Conservation (phyloP, 495 filamentous ascomycete genomes). For the Talaromyces stipitatus region DNA sequence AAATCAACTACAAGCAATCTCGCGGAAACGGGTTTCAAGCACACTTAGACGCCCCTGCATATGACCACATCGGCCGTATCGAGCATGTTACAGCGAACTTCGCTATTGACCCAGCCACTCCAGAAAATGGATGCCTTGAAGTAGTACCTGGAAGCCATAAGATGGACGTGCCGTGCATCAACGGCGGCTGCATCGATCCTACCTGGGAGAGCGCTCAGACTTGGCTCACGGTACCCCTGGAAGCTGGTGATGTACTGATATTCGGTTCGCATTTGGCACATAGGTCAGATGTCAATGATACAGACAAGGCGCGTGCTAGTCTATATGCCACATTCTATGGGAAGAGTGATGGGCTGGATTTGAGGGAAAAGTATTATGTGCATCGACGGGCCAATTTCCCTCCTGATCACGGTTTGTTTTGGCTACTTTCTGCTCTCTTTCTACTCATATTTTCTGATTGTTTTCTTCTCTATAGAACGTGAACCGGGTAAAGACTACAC, state of each 20-base stretch:
- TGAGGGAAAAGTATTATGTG: constrained; percentile 29
- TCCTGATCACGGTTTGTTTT: constrained; percentile 25
- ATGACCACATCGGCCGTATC: constrained; percentile 35
- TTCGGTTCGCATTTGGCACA: constrained; percentile 38
- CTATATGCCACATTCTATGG: constrained; percentile 39
- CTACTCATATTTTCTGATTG: not conserved
- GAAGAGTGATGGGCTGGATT: constrained; percentile 25
- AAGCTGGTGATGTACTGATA: constrained; percentile 28
- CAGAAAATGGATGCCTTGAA: constrained; percentile 33
- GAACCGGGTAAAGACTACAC: constrained; percentile 28
- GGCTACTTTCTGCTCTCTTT: not conserved
- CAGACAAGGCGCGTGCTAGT: constrained; percentile 21
- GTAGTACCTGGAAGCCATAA: constrained; percentile 33
- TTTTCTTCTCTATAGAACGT: constrained; percentile 15
- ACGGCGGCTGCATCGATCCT: constrained; percentile 23
- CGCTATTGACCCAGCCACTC: constrained; percentile 31
- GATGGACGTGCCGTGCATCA: constrained; percentile 26
- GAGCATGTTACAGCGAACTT: constrained; percentile 35
- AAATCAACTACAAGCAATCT: constrained; percentile 35
- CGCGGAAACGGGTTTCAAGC: constrained; percentile 31
- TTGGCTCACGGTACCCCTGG: constrained; percentile 31
- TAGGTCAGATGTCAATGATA: constrained; percentile 27
- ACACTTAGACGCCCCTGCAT: constrained; percentile 36
- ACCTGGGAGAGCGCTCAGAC: constrained; percentile 27
- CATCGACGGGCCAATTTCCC: constrained; percentile 32